Evolutionary conservation across 345 rosid genomes (phyloP), one percentile per base, ranked within the genome.

Genomic region (Stellera chamaejasme): DNA sequence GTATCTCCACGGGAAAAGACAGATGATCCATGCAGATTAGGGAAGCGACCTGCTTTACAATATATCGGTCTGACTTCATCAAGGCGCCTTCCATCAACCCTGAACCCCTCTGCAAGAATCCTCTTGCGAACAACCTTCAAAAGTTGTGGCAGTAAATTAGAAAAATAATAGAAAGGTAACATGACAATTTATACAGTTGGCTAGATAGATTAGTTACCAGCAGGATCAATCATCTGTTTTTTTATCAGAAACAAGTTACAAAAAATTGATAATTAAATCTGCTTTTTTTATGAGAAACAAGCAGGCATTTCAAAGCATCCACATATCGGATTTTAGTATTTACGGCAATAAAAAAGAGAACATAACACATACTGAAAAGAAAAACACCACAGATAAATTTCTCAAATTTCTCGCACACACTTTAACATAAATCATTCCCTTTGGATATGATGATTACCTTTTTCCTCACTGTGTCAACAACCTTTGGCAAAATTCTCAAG

Each of bases 1-100:
- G 99, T 93, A 64, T 93, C 97, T 60, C 99, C 99, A 42, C 99
- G 97, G 47, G 82, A 76, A 74, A 93, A 93, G 70, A 93, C 66
- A 13, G 99, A 74, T 11, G 99, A 89, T 62, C 99, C 99, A 77
- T 84, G 97, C 73, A 87, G 62, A 43, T 55, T 59, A 70, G 90
- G 96, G 48, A 89, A 64, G 77, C 66, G 55, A 66, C 82, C 79
- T 27, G 97, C 79, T 69, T 86, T 89, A 36, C 97, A 93, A 53
- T 72, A 77, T 53, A 93, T 53, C 54, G 94, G 83, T 73, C 99
- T 82, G 45, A 92, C 96, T 81, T 88, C 89, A 66, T 82, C 85
- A 56, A 89, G 84, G 67, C 56, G 67, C 73, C 97, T 89, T 45
- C 99, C 97, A 58, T 92, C 99, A 66, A 92, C 80, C 74, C 99